A percentile compares a stretch with the other conserved stretches of the same genome.
phyloP scores from a whole-genome alignment of 805 yeast genomes.

The Candida coquimbonensis region DNA sequence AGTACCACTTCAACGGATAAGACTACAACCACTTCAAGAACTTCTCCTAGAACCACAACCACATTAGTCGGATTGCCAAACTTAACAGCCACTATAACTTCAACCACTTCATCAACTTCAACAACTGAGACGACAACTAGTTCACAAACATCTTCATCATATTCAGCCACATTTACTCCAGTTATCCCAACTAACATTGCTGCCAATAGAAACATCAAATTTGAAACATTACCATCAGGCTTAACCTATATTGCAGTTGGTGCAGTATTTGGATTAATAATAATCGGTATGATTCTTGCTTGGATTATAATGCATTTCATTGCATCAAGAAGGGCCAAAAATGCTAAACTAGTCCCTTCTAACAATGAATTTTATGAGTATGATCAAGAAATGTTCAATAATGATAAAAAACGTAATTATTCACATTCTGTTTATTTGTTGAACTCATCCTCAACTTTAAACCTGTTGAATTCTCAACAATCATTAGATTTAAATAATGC shows the following conservation, averaged over 20 bases:
- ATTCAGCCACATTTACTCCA: slow-evolving; percentile 18
- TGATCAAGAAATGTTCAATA: slow-evolving; percentile 17
- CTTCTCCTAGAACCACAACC: background rate
- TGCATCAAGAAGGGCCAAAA: slow-evolving; percentile 24
- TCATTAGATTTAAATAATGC: slow-evolving; percentile 10
- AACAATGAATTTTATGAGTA: slow-evolving; percentile 14
- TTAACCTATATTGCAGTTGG: slow-evolving; percentile 79
- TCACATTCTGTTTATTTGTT: slow-evolving; percentile 25
- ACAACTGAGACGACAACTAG: background rate
- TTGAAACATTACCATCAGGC: slow-evolving; percentile 49
- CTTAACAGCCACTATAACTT: background rate
- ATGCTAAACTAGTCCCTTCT: slow-evolving; percentile 3
- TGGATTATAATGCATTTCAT: slow-evolving; percentile 19
- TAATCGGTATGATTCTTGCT: slow-evolving; percentile 19
- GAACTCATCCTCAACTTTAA: slow-evolving; percentile 25
- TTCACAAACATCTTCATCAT: background rate
- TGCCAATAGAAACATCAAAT: slow-evolving; percentile 49
- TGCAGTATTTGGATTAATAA: slow-evolving; percentile 46
- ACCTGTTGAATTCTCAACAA: slow-evolving; percentile 15
- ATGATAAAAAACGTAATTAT: slow-evolving; percentile 14
- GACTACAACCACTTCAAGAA: background rate
- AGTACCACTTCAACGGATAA: background rate
- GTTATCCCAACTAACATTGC: slow-evolving; percentile 16
- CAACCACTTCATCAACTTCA: background rate
- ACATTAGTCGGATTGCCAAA: background rate